Evolutionary conservation across 2,329 filamentous ascomycete species (phyloP).

Genomic region (Whalleya microplaca): DNA sequence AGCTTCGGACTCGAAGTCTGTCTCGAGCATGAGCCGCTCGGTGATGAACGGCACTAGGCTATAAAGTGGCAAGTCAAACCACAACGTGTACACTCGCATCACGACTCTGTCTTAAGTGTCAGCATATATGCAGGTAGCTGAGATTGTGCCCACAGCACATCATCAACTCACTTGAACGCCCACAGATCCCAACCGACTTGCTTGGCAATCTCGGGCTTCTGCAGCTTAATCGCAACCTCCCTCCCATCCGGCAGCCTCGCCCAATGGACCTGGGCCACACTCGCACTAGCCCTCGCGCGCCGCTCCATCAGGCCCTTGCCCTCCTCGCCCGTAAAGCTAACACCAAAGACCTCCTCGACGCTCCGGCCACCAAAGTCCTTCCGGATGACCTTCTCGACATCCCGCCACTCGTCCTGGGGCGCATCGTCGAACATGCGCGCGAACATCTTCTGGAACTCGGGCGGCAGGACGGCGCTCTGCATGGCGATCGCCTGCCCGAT

Average conservation of each 20-base stretch:
- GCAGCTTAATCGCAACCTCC: constrained; percentile 94
- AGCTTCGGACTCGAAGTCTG: constrained; percentile 92
- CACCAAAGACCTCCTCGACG: constrained; percentile 89
- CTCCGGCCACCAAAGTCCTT: constrained; percentile 86
- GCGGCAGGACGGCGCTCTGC: constrained; percentile 92
- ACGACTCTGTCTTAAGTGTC: constrained; percentile 61
- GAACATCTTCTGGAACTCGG: constrained; percentile 97
- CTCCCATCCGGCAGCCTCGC: constrained; percentile 82
- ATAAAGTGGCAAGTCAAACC: constrained; percentile 93
- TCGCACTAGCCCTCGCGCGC: constrained; percentile 74
- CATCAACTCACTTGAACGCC: constrained; percentile 76
- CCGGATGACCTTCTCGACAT: constrained; percentile 81
- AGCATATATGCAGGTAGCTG: constrained; percentile 17
- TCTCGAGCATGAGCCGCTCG: constrained; percentile 89
- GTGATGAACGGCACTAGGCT: constrained; percentile 89
- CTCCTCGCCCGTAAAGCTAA: constrained; percentile 76
- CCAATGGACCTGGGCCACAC: constrained; percentile 97
- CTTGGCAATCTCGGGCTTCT: constrained; percentile 90
- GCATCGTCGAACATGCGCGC: constrained; percentile 96
- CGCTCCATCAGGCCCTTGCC: constrained; percentile 67
- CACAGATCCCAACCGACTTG: constrained; percentile 95
- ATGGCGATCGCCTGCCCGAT: constrained; percentile 98
- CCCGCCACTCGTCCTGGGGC: constrained; percentile 86
- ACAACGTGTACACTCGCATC: constrained; percentile 78
- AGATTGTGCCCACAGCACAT: not conserved